Evolutionary conservation across 441 rosid species (phyloP), one percentile per base, ranked within the genome.

Genomic region (Erodium moschatum): DNA sequence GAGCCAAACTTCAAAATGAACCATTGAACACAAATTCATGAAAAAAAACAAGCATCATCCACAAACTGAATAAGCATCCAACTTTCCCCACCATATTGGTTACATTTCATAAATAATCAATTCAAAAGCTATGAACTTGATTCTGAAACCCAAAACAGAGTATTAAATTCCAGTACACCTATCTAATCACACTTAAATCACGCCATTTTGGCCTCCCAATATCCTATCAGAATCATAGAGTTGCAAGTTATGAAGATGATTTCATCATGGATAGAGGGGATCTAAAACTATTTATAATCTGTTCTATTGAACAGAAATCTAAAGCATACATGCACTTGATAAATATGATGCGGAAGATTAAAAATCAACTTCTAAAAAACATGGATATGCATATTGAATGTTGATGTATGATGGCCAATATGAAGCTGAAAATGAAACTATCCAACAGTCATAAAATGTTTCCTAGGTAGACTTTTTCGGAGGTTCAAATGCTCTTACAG

Each of bases 401-500:
- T 44, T 44, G 12, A 44, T 4, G 0, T 10, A 46, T 46, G 15
- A 46, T 46, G 52, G 27, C 13, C 56, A 73, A 67, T 11, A 72
- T 10, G 68, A n/a, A 38, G 44, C 20, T 63, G 48, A 18, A 33
- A 64, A 40, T 15, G 50, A 72, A 44, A 40, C 38, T 20, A 29
- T 42, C 56, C 10, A 61, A 21, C 33, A 20, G 29, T 5, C 44
- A 15, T 72, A 11, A 29, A 24, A 75, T 20, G 74, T 75, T 77
- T 86, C 95, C 91, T 88, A 88, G 0, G 66, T 46, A 69, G 79
- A 63, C 74, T 77, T 86, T 21, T 88, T 89, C 70, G 78, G 84
- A 73, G 81, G 65, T 63, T 84, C 89, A 68, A 77, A 78, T 35
- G 80, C 63, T 73, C 70, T 58, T 75, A 74, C 66, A 74, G 68